These are phyloP conservation scores for Phytopythium litorale DNA, from an alignment of 352 stramenopile genomes.

Conservation along the genomic window DNA sequence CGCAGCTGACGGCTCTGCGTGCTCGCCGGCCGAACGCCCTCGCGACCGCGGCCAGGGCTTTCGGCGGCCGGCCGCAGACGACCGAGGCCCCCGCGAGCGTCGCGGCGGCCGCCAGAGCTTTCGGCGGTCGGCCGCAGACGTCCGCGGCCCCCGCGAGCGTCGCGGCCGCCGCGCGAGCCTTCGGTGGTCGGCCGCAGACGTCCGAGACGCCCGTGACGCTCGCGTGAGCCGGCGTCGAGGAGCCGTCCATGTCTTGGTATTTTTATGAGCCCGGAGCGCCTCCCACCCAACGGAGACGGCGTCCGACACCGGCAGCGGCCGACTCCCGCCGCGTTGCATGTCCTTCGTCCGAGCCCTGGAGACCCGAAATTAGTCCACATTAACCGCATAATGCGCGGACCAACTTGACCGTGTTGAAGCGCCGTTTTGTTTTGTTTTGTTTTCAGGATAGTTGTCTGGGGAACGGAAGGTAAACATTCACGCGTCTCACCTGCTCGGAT, in stretches of 20 bases:
- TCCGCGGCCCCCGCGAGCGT: not conserved
- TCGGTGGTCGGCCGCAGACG: not conserved
- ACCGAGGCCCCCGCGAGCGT: conserved; percentile 18
- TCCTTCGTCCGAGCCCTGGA: not conserved
- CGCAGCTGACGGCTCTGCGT: conserved; percentile 27
- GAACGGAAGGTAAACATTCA: too few relatives aligned
- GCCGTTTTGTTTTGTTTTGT: not conserved
- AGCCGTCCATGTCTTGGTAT: not conserved
- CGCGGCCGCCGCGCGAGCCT: not conserved
- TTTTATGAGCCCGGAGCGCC: conserved; percentile 5
- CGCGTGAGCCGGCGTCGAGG: conserved; percentile 10
- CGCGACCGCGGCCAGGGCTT: not conserved
- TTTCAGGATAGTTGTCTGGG: too few relatives aligned
- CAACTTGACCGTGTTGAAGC: not conserved
- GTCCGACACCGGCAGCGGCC: not conserved
- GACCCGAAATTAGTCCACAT: not conserved
- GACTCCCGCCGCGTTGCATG: not conserved
- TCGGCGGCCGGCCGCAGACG: conserved; percentile 1
- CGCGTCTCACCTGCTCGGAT: too few relatives aligned
- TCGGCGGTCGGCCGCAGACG: not conserved
- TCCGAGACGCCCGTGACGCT: conserved; percentile 22
- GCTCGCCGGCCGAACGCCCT: conserved; percentile 20
- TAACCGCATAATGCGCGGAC: not conserved
- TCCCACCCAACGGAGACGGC: not conserved
- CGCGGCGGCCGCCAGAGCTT: not conserved